Base-by-base conservation (phyloP, 75 land plant genomes). In the Adiantum capillusveneris region DNA sequence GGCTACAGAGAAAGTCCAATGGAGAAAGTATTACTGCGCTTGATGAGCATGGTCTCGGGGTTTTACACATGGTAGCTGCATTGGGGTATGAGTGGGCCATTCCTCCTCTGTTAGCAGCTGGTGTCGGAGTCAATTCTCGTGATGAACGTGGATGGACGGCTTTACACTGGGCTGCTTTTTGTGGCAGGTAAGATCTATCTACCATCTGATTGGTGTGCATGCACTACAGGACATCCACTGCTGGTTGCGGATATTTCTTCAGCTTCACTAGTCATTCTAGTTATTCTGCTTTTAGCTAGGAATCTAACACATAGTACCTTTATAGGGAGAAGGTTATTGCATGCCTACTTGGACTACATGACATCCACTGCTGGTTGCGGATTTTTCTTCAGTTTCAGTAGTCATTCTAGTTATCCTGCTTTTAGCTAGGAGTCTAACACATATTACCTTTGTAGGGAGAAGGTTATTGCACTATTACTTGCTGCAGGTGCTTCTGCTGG, bases 21-120 rank as follows among this genome's bases (percentile, higher is more conserved):
- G 81, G 84, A 56, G 82, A 72, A 70, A 86, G 79, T 31, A 77
- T 80, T 44, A 54, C 73, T 58, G 34, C 77, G 16, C 72, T 84
- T 44, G 92, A 81, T 76, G 68, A 66, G 12, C 56, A 72, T 27
- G 96, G 96, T 7, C 85, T 76, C 66, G 88, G 96, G 29, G 77
- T 72, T 31, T 65, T 87, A 6, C 96, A 90, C 51, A 65, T 84
- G 71, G 83, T 80, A 41, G 82, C 96, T 68, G 83, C 93, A 52
- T 83, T 90, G 75, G 96, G 88, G n/a, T 90, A 84, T 82, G 88
- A 84, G 7, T 87, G 96, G 96, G 92, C 88, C 14, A 72, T 90
- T 51, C 26, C 45, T 26, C 75, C 85, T 22, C 68, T 87, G 52
- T 57, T 90, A 39, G 74, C 75, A 62, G 72, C 96, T 60, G 93